Conservation (phyloP, 148 eudicot genomes). For the Rheum nobile region DNA sequence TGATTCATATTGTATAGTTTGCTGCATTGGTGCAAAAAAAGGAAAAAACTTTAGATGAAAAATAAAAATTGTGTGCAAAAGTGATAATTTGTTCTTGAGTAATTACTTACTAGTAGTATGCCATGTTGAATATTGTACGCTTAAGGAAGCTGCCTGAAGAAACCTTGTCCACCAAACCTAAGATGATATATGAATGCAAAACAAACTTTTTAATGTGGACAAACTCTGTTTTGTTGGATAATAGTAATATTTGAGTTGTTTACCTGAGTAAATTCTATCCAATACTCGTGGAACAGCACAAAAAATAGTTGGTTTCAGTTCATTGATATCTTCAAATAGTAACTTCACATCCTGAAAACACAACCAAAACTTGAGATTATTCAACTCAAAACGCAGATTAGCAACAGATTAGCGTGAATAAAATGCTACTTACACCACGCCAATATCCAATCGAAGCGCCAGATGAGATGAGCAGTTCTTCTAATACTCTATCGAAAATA, state of each 20-base stretch:
- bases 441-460: conserved; percentile 97
- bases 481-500: conserved; percentile 85
- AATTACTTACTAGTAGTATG: conserved; percentile 73
- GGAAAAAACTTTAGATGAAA: neutral
- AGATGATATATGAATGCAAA: neutral
- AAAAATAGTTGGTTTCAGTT: conserved; percentile 67
- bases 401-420: neutral
- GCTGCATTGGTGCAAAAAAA: conserved; percentile 30
- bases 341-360: conserved; percentile 67
- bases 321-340: conserved; percentile 66
- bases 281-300: conserved; percentile 96
- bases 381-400: neutral
- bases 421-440: conserved; percentile 65
- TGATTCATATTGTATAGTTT: conserved; percentile 67
- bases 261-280: conserved; percentile 87
- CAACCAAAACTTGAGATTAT: neutral
- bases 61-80: neutral
- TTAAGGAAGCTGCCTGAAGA: conserved; percentile 50
- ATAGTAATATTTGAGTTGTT: neutral
- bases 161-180: conserved; percentile 71
- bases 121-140: conserved; percentile 59
- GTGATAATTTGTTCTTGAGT: neutral
- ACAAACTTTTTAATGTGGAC: too few species aligned
- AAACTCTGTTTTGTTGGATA: too few species aligned
- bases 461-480: conserved; percentile 59